phyloP scores from a whole-genome alignment of 768 basidiomycete species.

The Coprinopsis strossmayeri region DNA sequence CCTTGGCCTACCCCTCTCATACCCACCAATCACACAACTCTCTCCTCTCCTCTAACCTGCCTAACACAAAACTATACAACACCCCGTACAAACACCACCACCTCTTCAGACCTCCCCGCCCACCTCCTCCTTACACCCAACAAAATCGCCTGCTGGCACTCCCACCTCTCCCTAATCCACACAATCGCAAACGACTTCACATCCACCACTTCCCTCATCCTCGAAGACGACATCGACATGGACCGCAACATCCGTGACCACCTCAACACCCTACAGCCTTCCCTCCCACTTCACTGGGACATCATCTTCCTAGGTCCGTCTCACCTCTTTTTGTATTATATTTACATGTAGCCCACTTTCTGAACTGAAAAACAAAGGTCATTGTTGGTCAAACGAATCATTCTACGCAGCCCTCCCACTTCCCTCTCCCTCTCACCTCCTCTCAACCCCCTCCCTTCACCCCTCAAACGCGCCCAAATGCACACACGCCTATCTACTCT shows the following conservation, averaged over 20 bases:
- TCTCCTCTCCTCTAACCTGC: conserved; percentile 26
- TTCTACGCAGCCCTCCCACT: conserved; percentile 30
- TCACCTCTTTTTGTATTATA: background rate
- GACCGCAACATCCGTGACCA: conserved; percentile 50
- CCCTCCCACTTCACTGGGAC: conserved; percentile 61
- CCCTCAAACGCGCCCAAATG: conserved; percentile 60
- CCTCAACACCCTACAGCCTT: conserved; percentile 37
- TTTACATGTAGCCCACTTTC: background rate
- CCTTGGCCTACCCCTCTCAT: conserved; percentile 14
- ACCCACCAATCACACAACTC: background rate
- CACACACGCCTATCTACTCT: conserved; percentile 68
- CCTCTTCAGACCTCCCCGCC: conserved; percentile 24
- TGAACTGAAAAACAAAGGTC: no score
- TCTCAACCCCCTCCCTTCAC: conserved; percentile 32
- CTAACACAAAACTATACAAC: conserved; percentile 35
- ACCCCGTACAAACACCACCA: conserved; percentile 21
- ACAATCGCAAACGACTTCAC: conserved; percentile 26
- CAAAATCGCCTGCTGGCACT: conserved; percentile 68
- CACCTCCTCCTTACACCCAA: conserved; percentile 49
- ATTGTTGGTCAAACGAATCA: conserved; percentile 75
- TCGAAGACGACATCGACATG: conserved; percentile 80
- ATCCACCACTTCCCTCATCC: conserved; percentile 34
- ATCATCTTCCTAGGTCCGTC: conserved; percentile 61
- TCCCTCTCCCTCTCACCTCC: background rate
- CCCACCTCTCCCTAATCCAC: conserved; percentile 51